These are phyloP conservation scores for Fomitopsis pulvina DNA, from an alignment of 768 basidiomycete species.

Conservation along the genomic window DNA sequence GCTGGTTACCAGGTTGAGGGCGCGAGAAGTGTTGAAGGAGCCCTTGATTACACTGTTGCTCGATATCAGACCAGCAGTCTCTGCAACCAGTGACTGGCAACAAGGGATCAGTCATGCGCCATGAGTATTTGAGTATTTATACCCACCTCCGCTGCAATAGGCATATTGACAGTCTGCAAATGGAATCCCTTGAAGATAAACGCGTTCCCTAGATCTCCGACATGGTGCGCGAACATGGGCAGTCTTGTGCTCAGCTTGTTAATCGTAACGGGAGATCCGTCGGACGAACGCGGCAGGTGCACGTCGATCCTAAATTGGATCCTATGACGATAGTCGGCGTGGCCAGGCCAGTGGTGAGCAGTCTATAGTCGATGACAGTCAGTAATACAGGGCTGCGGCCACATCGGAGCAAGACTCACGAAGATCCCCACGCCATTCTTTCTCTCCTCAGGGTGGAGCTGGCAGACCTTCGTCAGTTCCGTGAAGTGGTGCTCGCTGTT, in stretches of 20 bases:
- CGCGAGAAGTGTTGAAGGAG: conserved; percentile 25
- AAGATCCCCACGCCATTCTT: conserved; percentile 25
- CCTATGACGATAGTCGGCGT: background rate
- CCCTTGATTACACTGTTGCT: conserved; percentile 31
- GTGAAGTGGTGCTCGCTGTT: conserved; percentile 2
- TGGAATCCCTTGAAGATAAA: conserved; percentile 23
- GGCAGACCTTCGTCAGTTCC: conserved; percentile 17
- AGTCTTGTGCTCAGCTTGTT: conserved; percentile 23
- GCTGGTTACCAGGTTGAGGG: conserved; percentile 26
- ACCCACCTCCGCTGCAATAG: conserved; percentile 25
- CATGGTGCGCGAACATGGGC: conserved; percentile 22
- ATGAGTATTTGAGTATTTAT: background rate
- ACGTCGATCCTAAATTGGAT: conserved; percentile 23
- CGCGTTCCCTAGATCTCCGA: conserved; percentile 23
- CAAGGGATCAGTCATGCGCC: no score
- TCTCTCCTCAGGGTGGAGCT: conserved; percentile 10
- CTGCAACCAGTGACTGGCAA: conserved; percentile 26
- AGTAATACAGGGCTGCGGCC: background rate
- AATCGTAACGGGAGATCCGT: conserved; percentile 17
- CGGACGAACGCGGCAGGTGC: conserved; percentile 20
- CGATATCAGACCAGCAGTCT: conserved; percentile 19
- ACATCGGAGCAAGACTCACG: conserved; percentile 10
- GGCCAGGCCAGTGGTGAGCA: conserved; percentile 2
- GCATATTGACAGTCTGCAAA: conserved; percentile 18
- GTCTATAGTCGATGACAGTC: conserved; percentile 6